These are phyloP conservation scores for Cytospora schulzeri DNA, from an alignment of 2,329 filamentous ascomycete genomes.

Conservation along the genomic window DNA sequence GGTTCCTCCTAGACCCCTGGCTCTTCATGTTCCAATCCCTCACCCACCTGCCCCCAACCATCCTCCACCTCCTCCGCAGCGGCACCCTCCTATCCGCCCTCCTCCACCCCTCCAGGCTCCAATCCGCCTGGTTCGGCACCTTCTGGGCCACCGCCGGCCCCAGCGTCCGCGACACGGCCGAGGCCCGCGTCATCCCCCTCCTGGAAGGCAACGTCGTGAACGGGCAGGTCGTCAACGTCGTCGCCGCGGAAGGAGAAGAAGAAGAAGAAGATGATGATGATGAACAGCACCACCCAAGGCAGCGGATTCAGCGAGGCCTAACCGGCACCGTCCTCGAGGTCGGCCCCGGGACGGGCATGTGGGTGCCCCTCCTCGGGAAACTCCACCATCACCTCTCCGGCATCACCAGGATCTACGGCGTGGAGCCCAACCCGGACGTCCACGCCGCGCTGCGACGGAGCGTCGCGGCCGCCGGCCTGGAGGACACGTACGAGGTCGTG, in stretches of 20 bases:
- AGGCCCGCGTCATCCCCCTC: conserved; percentile 52
- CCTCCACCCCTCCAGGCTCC: conserved; percentile 45
- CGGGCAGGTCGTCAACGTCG: conserved; percentile 35
- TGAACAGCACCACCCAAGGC: background rate
- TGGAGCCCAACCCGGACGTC: conserved; percentile 63
- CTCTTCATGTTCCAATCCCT: conserved; percentile 53
- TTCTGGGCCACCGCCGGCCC: conserved; percentile 64
- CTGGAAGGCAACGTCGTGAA: conserved; percentile 50
- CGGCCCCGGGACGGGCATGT: conserved; percentile 63
- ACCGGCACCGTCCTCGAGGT: conserved; percentile 62
- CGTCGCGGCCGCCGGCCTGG: conserved; percentile 54
- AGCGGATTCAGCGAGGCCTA: conserved; percentile 32
- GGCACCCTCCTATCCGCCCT: conserved; percentile 52
- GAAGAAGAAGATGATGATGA: conserved; percentile 34
- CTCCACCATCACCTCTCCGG: conserved; percentile 23
- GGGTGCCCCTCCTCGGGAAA: conserved; percentile 54
- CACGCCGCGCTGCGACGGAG: conserved; percentile 50
- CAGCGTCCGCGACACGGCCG: conserved; percentile 45
- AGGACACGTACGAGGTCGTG: conserved; percentile 61
- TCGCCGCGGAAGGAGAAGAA: conserved; percentile 30
- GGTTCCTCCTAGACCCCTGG: conserved; percentile 50
- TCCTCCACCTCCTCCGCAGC: conserved; percentile 48
- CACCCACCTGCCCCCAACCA: conserved; percentile 48
- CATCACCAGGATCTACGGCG: conserved; percentile 58
- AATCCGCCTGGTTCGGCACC: conserved; percentile 58